These are phyloP conservation scores for Alternaria solani DNA, from an alignment of 2,329 filamentous ascomycete species.

Conservation along the genomic window DNA sequence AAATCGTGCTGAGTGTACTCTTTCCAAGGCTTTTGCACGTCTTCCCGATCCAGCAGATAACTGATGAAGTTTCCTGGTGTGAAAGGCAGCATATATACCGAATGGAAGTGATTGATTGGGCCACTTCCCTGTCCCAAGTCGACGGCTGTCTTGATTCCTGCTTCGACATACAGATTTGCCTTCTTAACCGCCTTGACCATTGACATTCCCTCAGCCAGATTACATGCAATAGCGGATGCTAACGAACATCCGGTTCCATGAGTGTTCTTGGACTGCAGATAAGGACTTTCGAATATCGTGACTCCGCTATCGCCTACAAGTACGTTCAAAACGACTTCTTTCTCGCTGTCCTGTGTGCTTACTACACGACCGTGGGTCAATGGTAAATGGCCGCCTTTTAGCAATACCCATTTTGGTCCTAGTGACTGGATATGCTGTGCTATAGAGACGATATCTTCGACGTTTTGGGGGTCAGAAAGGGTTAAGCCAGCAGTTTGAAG, in stretches of 20 bases:
- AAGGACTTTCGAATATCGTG: conserved; percentile 73
- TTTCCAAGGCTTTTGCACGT: conserved; percentile 78
- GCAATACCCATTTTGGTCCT: conserved; percentile 79
- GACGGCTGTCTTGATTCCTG: conserved; percentile 71
- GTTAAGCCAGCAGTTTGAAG: conserved; percentile 62
- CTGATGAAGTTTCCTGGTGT: conserved; percentile 80
- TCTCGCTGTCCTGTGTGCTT: conserved; percentile 67
- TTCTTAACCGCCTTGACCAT: conserved; percentile 68
- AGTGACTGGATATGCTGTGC: conserved; percentile 71
- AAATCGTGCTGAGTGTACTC: conserved; percentile 83
- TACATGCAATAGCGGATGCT: conserved; percentile 83
- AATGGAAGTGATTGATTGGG: conserved; percentile 82
- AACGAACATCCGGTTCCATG: conserved; percentile 96
- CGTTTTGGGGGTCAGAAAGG: conserved; percentile 59
- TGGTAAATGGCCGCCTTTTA: conserved; percentile 92
- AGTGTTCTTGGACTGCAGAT: conserved; percentile 78
- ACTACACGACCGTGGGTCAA: conserved; percentile 69
- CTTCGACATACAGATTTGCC: conserved; percentile 76
- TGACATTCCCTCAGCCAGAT: conserved; percentile 67
- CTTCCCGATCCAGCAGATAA: conserved; percentile 77
- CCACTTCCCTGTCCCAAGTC: conserved; percentile 72
- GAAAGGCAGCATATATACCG: conserved; percentile 72
- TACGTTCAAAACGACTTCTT: conserved; percentile 76
- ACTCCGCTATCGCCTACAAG: conserved; percentile 70
- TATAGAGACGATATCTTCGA: conserved; percentile 73